phyloP scores from a whole-genome alignment of 495 filamentous ascomycete species.

The Emericellopsis terricola region DNA sequence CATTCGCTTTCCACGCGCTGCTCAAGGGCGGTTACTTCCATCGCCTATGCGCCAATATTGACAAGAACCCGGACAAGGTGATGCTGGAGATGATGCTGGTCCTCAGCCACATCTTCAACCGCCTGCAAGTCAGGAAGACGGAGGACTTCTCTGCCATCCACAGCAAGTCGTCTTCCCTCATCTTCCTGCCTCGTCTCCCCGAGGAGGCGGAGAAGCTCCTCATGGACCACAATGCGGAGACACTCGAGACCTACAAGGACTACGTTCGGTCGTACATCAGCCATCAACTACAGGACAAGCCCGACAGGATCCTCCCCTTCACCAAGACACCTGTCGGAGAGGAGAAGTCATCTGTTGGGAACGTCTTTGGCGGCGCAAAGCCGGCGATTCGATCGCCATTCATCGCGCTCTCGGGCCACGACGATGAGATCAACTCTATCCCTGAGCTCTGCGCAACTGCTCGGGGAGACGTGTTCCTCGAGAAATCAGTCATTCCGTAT shows the following conservation, averaged over 20 bases:
- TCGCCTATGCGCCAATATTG: conserved; percentile 33
- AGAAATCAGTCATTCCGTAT: conserved; percentile 51
- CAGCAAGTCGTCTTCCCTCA: conserved; percentile 36
- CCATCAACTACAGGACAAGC: conserved; percentile 32
- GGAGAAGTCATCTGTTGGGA: conserved; percentile 1
- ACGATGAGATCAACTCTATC: conserved; percentile 41
- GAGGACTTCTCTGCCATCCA: conserved; percentile 14
- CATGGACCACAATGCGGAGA: conserved; percentile 39
- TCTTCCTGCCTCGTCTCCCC: conserved; percentile 46
- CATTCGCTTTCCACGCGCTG: conserved; percentile 58
- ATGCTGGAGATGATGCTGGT: conserved; percentile 39
- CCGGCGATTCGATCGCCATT: conserved; percentile 40
- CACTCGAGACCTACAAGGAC: conserved; percentile 39
- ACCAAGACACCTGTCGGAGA: conserved; percentile 27
- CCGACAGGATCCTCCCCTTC: conserved; percentile 39
- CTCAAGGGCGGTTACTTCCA: conserved; percentile 52
- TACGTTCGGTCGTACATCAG: conserved; percentile 52
- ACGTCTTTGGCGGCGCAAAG: conserved; percentile 1
- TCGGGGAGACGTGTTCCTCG: conserved; percentile 50
- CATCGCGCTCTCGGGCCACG: conserved; percentile 48
- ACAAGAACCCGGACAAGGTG: conserved; percentile 14
- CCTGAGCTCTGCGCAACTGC: conserved; percentile 42
- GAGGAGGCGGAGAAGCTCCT: conserved; percentile 33
- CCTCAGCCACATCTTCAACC: conserved; percentile 45
- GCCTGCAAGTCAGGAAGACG: conserved; percentile 6